Evolutionary conservation across 2,329 filamentous ascomycete genomes (phyloP).

Genomic region (Pseudogymnoascus sp.): DNA sequence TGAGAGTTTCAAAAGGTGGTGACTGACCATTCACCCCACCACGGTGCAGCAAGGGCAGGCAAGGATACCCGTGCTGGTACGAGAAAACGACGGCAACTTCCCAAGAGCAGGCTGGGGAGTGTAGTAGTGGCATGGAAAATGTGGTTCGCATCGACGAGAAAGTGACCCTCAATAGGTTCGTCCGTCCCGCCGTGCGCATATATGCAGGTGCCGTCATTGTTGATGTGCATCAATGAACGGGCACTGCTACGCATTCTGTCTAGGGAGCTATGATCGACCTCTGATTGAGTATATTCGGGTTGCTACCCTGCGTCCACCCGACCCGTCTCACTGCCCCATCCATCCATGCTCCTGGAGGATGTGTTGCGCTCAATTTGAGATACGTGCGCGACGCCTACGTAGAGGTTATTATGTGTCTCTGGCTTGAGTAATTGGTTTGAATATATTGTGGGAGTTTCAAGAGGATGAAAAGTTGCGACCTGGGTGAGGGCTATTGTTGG

Average conservation of each 20-base stretch:
- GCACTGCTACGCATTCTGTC: not conserved
- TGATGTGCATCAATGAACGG: not conserved
- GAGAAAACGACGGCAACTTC: not conserved
- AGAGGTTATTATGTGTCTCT: not conserved
- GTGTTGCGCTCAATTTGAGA: not conserved
- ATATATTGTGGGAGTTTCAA: conserved; percentile 1
- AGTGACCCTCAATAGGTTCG: not conserved
- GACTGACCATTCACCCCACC: conserved; percentile 1
- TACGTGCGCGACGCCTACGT: not conserved
- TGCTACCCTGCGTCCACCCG: not conserved
- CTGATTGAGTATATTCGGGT: not conserved
- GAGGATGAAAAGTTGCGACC: not conserved
- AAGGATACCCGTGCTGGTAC: not conserved
- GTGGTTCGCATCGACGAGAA: not conserved
- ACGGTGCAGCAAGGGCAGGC: not conserved
- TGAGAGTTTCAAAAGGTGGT: not conserved
- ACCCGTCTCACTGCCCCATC: not conserved
- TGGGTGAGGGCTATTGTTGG: not conserved
- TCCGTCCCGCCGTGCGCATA: not conserved
- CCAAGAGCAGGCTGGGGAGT: not conserved
- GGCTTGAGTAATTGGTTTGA: not conserved
- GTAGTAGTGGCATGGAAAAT: not conserved
- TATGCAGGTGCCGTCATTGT: not conserved
- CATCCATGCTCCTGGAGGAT: not conserved
- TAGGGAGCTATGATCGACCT: not conserved